Conservation (phyloP, 169 alveolate genomes). For the Babesia bovis region DNA sequence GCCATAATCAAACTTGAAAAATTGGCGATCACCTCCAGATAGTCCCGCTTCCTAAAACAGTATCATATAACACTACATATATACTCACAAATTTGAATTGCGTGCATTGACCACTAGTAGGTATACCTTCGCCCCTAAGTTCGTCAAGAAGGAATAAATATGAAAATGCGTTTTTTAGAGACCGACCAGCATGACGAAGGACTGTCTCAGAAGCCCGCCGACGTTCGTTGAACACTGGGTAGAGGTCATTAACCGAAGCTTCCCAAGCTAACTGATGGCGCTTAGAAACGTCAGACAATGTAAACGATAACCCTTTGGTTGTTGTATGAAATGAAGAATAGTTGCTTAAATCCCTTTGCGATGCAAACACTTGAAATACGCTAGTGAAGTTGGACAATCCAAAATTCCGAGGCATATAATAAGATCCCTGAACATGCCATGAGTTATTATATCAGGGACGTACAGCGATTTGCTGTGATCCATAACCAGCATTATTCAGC, state of each 20-base stretch:
- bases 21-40: slow-evolving; percentile 67
- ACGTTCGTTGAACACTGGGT: slow-evolving; percentile 58
- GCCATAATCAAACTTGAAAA: slow-evolving; percentile 51
- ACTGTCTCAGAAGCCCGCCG: slow-evolving; percentile 58
- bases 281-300: slow-evolving; percentile 29
- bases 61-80: neutral
- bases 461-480: slow-evolving; percentile 47
- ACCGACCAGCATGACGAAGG: slow-evolving; percentile 58
- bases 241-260: slow-evolving; percentile 51
- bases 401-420: slow-evolving; percentile 42
- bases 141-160: slow-evolving; percentile 45
- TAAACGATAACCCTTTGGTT: slow-evolving; percentile 52
- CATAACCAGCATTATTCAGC: slow-evolving; percentile 51
- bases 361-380: slow-evolving; percentile 50
- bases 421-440: slow-evolving; percentile 22
- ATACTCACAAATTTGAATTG: slow-evolving; percentile 47
- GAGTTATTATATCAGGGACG: neutral
- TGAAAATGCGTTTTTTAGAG: slow-evolving; percentile 58
- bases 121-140: slow-evolving; percentile 52
- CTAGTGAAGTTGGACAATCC: slow-evolving; percentile 57
- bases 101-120: slow-evolving; percentile 50
- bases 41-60: slow-evolving; percentile 61
- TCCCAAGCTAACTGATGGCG: slow-evolving; percentile 60
- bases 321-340: slow-evolving; percentile 54
- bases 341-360: slow-evolving; percentile 46